Percentiles rank a stretch among this genome's conserved stretches.
These are phyloP conservation scores for Hortiboletus flavorubellus DNA, from an alignment of 768 basidiomycete species.

Conservation along the genomic window DNA sequence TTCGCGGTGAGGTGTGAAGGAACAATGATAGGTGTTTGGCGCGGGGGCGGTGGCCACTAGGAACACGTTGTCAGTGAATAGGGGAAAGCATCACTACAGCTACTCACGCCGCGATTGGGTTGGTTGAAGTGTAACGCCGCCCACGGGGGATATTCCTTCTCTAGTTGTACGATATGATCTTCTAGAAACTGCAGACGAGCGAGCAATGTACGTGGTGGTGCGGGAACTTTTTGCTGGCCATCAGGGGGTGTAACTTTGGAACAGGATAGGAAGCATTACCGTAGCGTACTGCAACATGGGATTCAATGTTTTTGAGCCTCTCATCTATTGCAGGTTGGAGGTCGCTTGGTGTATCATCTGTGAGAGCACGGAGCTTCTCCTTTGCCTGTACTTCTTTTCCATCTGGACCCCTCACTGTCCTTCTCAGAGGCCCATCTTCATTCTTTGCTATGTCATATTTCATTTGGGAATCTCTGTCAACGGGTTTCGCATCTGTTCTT, in stretches of 20 bases:
- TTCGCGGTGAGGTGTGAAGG: conserved; percentile 56
- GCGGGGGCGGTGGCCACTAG: conserved; percentile 85
- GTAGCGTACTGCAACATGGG: conserved; percentile 70
- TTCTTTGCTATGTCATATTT: conserved; percentile 88
- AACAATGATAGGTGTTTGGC: conserved; percentile 73
- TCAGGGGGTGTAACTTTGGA: conserved; percentile 1
- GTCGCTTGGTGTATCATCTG: conserved; percentile 36
- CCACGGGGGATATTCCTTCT: conserved; percentile 85
- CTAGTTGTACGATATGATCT: conserved; percentile 71
- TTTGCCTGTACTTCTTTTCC: conserved; percentile 10
- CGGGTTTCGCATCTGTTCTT: conserved; percentile 64
- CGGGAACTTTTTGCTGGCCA: conserved; percentile 51
- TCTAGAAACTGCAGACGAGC: conserved; percentile 68
- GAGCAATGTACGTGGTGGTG: conserved; percentile 60
- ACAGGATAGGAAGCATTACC: conserved; percentile 41
- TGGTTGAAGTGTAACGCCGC: conserved; percentile 87
- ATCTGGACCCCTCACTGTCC: conserved; percentile 44
- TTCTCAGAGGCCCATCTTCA: conserved; percentile 68
- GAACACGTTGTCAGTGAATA: background rate
- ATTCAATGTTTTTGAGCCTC: conserved; percentile 63
- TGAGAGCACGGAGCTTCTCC: conserved; percentile 13
- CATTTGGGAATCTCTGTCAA: conserved; percentile 76
- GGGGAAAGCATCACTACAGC: background rate
- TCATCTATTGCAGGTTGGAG: conserved; percentile 61
- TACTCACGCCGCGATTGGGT: conserved; percentile 71